These are phyloP conservation scores for Knoxdaviesia capensis DNA, from an alignment of 2,329 filamentous ascomycete genomes.

Conservation along the genomic window DNA sequence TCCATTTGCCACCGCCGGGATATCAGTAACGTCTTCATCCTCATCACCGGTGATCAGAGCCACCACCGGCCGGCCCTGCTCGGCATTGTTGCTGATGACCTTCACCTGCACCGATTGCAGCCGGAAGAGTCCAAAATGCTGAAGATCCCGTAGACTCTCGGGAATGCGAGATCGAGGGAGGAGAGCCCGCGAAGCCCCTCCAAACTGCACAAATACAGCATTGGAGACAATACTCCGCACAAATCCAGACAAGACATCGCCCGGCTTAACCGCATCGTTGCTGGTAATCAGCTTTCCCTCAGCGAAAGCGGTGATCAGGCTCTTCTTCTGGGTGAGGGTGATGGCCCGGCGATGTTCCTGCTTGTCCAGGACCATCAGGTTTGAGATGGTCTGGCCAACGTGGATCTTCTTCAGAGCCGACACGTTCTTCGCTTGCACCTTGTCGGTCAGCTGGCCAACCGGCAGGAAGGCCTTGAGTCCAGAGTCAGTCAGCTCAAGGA, in stretches of 20 bases:
- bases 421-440: conserved; percentile 57
- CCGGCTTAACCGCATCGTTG: conserved; percentile 53
- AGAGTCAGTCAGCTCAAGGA: conserved; percentile 54
- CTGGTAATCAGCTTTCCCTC: conserved; percentile 49
- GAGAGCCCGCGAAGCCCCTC: conserved; percentile 54
- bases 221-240: conserved; percentile 67
- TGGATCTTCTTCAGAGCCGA: conserved; percentile 62
- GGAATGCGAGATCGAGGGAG: conserved; percentile 62
- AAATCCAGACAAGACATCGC: conserved; percentile 53
- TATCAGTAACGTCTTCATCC: conserved; percentile 18
- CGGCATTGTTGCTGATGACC: conserved; percentile 51
- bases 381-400: conserved; percentile 63
- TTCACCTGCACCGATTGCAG: conserved; percentile 56
- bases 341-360: conserved; percentile 58
- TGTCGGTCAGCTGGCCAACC: conserved; percentile 66
- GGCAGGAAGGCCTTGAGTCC: conserved; percentile 62
- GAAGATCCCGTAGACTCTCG: conserved; percentile 43
- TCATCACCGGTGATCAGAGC: conserved; percentile 24
- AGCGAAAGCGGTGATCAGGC: conserved; percentile 55
- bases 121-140: conserved; percentile 61
- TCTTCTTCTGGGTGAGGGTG: conserved; percentile 64
- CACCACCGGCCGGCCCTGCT: conserved; percentile 46
- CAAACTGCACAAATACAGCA: conserved; percentile 78
- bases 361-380: conserved; percentile 77
- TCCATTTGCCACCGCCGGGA: conserved; percentile 22